phyloP scores from a whole-genome alignment of 1,139 yeast genomes.

The Pichia sp. region DNA sequence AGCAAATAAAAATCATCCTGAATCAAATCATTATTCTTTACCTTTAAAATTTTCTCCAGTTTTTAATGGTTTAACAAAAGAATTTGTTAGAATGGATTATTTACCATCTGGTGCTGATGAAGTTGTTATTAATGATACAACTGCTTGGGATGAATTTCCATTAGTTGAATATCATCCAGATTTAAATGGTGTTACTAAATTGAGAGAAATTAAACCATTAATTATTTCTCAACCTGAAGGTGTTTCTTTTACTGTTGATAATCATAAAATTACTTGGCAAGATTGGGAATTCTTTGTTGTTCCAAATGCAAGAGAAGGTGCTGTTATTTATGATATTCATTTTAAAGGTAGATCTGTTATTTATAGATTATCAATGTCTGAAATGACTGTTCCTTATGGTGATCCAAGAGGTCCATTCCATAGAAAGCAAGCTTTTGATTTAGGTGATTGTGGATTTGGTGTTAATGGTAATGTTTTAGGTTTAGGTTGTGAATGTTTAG shows the following conservation, averaged over 20 bases:
- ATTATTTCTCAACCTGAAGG: conserved; percentile 80
- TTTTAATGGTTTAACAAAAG: conserved; percentile 58
- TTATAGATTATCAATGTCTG: conserved; percentile 73
- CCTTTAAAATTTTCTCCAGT: conserved; percentile 83
- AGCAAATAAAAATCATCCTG: conserved; percentile 62
- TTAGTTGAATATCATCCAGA: conserved; percentile 71
- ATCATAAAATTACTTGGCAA: conserved; percentile 72
- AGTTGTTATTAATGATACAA: conserved; percentile 42
- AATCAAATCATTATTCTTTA: conserved; percentile 78
- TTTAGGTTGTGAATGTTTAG: conserved; percentile 87
- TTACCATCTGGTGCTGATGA: conserved; percentile 69
- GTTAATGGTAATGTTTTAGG: conserved; percentile 65
- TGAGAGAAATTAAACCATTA: conserved; percentile 69
- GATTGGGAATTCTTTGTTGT: conserved; percentile 84
- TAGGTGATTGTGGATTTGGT: conserved; percentile 91
- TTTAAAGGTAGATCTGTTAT: conserved; percentile 79
- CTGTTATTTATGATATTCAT: conserved; percentile 67
- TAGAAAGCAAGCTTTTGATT: conserved; percentile 88
- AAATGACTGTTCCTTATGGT: conserved; percentile 92
- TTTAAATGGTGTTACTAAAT: conserved; percentile 49
- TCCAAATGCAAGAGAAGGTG: conserved; percentile 76
- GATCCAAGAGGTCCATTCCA: conserved; percentile 88
- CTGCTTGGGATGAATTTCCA: conserved; percentile 55
- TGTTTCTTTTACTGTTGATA: conserved; percentile 62
- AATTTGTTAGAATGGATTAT: conserved; percentile 71